phyloP scores from a whole-genome alignment of 2,329 filamentous ascomycete genomes.

The Colletotrichum sublineola region DNA sequence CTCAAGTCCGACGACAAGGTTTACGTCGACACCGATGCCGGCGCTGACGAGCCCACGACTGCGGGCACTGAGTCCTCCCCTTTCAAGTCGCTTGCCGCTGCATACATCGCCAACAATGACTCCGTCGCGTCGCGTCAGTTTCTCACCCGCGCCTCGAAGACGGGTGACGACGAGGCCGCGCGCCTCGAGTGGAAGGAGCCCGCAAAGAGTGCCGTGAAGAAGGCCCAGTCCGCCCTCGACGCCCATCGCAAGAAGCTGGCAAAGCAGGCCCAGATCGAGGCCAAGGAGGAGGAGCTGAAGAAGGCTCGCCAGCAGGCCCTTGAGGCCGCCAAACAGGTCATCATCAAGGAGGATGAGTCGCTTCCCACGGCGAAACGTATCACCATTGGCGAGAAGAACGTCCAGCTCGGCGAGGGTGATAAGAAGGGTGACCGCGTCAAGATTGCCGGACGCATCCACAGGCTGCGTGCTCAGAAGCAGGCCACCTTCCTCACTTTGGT shows the following conservation, averaged over 20 bases:
- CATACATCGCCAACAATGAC: constrained; percentile 78
- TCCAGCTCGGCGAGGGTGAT: constrained; percentile 69
- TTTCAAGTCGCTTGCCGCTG: constrained; percentile 85
- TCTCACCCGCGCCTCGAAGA: constrained; percentile 76
- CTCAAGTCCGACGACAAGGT: constrained; percentile 63
- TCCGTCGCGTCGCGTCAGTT: constrained; percentile 69
- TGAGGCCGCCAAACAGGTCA: constrained; percentile 82
- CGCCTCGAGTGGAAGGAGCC: constrained; percentile 83
- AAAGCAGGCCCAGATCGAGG: constrained; percentile 80
- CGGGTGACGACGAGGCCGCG: constrained; percentile 73
- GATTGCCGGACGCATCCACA: constrained; percentile 86
- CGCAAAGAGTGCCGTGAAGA: constrained; percentile 88
- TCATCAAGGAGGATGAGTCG: constrained; percentile 76
- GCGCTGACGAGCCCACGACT: constrained; percentile 76
- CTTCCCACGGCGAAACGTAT: constrained; percentile 83
- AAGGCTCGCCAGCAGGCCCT: constrained; percentile 73
- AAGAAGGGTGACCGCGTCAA: constrained; percentile 80
- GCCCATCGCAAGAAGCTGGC: constrained; percentile 86
- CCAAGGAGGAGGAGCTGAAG: constrained; percentile 76
- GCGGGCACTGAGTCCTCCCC: constrained; percentile 79
- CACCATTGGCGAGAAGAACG: constrained; percentile 78
- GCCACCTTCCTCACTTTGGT: constrained; percentile 88
- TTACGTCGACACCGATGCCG: constrained; percentile 86
- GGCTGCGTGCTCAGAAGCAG: constrained; percentile 84
- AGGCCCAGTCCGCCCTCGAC: constrained; percentile 81